phyloP scores from a whole-genome alignment of 768 basidiomycete genomes.

The Brasilioporus rufonigricans region DNA sequence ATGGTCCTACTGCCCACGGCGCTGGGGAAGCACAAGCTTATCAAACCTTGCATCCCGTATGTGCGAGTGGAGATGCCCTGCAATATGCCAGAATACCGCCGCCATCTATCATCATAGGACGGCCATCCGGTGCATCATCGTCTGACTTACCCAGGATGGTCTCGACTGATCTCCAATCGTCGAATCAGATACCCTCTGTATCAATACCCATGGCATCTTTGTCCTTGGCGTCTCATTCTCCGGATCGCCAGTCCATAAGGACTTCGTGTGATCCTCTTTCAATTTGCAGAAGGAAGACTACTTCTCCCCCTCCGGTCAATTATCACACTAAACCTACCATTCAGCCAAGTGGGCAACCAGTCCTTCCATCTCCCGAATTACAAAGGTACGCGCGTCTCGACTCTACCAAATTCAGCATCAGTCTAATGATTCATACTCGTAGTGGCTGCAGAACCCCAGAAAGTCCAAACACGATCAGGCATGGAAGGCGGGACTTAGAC shows the following conservation, averaged over 20 bases:
- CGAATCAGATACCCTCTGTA: background rate
- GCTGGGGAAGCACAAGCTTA: background rate
- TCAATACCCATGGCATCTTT: background rate
- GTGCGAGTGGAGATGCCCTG: background rate
- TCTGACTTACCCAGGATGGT: background rate
- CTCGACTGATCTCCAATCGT: background rate
- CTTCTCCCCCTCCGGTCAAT: constrained; percentile 2
- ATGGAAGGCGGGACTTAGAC: background rate
- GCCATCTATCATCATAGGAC: background rate
- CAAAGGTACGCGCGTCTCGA: constrained; percentile 10
- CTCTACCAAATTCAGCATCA: background rate
- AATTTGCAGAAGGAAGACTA: background rate
- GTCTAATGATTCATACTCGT: constrained; percentile 8
- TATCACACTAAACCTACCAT: constrained; percentile 8
- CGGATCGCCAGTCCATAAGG: background rate
- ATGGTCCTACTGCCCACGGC: background rate
- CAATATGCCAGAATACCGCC: background rate
- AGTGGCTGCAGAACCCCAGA: background rate
- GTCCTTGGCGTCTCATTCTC: background rate
- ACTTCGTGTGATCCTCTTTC: background rate
- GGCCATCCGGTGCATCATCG: background rate
- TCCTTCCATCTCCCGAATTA: background rate
- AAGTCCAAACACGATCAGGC: background rate
- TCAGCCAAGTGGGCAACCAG: background rate
- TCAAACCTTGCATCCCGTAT: background rate